phyloP scores from a whole-genome alignment of 768 basidiomycete species.

The Hortiboletus campestris region DNA sequence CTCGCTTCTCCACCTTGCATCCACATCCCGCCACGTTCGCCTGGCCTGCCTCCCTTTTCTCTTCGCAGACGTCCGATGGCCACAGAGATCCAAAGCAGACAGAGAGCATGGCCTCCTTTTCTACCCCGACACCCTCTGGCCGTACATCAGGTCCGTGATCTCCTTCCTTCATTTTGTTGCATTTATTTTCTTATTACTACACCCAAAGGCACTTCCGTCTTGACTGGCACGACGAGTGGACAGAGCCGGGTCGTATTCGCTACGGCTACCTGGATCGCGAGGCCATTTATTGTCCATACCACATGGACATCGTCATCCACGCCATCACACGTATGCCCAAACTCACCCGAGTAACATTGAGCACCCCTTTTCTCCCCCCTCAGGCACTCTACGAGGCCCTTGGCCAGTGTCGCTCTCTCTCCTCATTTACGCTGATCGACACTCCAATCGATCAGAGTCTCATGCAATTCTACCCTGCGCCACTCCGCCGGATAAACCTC shows the following conservation, averaged over 20 bases:
- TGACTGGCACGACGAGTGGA: slow-evolving; percentile 38
- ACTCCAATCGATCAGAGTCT: slow-evolving; percentile 37
- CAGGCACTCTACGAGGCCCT: slow-evolving; percentile 29
- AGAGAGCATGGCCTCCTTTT: slow-evolving; percentile 26
- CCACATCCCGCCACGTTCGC: slow-evolving; percentile 26
- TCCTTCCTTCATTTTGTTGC: no score
- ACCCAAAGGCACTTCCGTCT: slow-evolving; percentile 29
- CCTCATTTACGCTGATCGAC: slow-evolving; percentile 30
- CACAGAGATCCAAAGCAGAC: slow-evolving; percentile 29
- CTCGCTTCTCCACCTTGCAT: slow-evolving; percentile 25
- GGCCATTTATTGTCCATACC: slow-evolving; percentile 29
- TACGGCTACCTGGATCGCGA: slow-evolving; percentile 33
- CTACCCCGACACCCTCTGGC: slow-evolving; percentile 30
- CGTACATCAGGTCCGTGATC: slow-evolving; percentile 27
- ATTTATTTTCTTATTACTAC: neutral
- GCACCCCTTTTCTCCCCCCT: slow-evolving; percentile 34
- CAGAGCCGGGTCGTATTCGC: slow-evolving; percentile 35
- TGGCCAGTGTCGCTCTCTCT: slow-evolving; percentile 27
- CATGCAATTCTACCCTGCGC: slow-evolving; percentile 27
- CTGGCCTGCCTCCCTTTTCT: slow-evolving; percentile 32
- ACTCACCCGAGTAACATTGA: slow-evolving; percentile 27
- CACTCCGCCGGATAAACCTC: slow-evolving; percentile 27
- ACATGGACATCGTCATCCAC: slow-evolving; percentile 24
- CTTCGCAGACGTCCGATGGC: slow-evolving; percentile 34
- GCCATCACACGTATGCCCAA: slow-evolving; percentile 33